Percentiles rank a stretch among this genome's conserved stretches.
Evolutionary conservation across 2,329 filamentous ascomycete species (phyloP).

Genomic region (Davidsoniella eucalypti): DNA sequence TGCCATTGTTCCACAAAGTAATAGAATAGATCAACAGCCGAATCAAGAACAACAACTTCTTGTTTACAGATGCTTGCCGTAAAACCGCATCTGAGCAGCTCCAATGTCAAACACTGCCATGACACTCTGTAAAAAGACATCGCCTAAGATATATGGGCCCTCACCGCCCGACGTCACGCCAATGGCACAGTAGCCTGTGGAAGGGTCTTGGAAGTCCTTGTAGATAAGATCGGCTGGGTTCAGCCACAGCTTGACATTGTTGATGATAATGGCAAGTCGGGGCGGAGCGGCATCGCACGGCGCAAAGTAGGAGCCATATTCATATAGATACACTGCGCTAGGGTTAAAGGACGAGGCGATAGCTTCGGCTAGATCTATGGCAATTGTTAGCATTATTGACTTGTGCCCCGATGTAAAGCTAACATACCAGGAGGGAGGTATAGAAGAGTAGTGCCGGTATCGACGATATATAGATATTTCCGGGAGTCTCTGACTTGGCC

Average conservation of each 20-base stretch:
- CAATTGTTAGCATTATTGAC: neutral
- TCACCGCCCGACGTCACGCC: constrained; percentile 27
- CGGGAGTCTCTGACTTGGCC: constrained; percentile 25
- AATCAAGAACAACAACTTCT: neutral
- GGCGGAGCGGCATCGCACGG: constrained; percentile 31
- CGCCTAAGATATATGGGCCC: constrained; percentile 33
- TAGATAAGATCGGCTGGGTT: constrained; percentile 33
- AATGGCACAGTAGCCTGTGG: constrained; percentile 32
- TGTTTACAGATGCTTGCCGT: constrained; percentile 14
- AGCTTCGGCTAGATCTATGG: constrained; percentile 28
- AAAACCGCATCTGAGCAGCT: constrained; percentile 30
- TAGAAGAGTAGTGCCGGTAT: constrained; percentile 35
- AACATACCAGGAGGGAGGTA: constrained; percentile 31
- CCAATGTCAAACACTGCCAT: constrained; percentile 32
- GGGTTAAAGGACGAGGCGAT: constrained; percentile 32
- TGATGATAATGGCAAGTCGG: constrained; percentile 28
- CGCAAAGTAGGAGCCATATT: constrained; percentile 32
- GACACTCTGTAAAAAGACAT: constrained; percentile 34
- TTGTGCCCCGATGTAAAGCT: neutral
- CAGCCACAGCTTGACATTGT: constrained; percentile 27
- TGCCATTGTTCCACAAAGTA: neutral
- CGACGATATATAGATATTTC: constrained; percentile 33
- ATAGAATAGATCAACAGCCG: neutral
- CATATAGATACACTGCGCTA: constrained; percentile 28
- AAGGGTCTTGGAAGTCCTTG: constrained; percentile 25